These are phyloP conservation scores for Aspergillus vadensis DNA, from an alignment of 2,329 filamentous ascomycete species.

Conservation along the genomic window DNA sequence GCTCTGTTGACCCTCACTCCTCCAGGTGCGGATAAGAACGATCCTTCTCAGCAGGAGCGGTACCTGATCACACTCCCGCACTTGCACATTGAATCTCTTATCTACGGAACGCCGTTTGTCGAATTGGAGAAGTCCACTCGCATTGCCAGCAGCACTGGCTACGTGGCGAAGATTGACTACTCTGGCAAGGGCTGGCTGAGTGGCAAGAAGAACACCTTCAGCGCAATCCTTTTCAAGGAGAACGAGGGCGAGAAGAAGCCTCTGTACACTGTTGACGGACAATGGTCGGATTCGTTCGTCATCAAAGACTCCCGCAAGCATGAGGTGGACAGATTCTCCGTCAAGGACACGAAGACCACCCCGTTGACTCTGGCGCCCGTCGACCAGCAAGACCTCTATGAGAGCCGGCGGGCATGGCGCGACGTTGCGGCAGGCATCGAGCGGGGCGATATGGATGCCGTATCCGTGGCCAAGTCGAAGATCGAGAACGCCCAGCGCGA, in stretches of 20 bases:
- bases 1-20: constrained; percentile 71
- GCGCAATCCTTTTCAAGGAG: constrained; percentile 70
- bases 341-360: constrained; percentile 60
- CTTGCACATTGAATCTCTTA: constrained; percentile 90
- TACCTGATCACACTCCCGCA: constrained; percentile 91
- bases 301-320: constrained; percentile 67
- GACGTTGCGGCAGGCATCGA: constrained; percentile 81
- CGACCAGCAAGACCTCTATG: constrained; percentile 80
- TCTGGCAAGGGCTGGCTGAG: constrained; percentile 91
- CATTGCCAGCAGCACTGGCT: constrained; percentile 85
- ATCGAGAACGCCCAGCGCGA: constrained; percentile 88
- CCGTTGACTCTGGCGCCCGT: constrained; percentile 71
- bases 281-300: constrained; percentile 83
- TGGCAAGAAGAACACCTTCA: constrained; percentile 92
- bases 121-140: constrained; percentile 84
- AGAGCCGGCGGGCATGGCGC: constrained; percentile 84
- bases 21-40: constrained; percentile 55
- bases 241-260: constrained; percentile 66
- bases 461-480: constrained; percentile 76
- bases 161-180: constrained; percentile 88
- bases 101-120: constrained; percentile 74
- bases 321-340: constrained; percentile 62
- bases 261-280: constrained; percentile 80
- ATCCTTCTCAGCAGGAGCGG: constrained; percentile 55
- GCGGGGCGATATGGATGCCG: constrained; percentile 79